Percentiles rank a stretch among this genome's conserved stretches.
phyloP scores from a whole-genome alignment of 139 green algal species.

The Medakamo hakoo region DNA sequence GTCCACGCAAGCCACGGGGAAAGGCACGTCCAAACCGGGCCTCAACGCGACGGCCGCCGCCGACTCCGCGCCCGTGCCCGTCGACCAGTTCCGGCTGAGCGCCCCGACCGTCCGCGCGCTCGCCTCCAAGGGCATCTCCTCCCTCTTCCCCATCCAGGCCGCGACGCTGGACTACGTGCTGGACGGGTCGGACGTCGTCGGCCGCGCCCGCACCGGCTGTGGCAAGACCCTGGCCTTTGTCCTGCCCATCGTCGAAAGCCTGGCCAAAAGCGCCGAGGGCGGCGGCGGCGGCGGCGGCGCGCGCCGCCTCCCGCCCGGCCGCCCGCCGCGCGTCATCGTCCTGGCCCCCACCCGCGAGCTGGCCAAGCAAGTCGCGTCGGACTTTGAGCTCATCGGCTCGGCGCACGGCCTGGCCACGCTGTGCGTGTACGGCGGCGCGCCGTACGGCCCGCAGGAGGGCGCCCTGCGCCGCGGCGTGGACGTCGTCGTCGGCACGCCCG shows the following conservation, averaged over 20 bases:
- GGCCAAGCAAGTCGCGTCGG: conserved; percentile 87
- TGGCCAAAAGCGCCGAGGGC: conserved; percentile 13
- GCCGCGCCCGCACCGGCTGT: conserved; percentile 77
- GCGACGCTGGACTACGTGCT: conserved; percentile 56
- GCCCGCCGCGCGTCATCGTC: conserved; percentile 61
- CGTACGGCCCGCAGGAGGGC: conserved; percentile 56
- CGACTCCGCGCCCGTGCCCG: conserved; percentile 24
- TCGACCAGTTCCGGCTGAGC: conserved; percentile 69
- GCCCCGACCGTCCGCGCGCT: conserved; percentile 54
- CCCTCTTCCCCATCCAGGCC: conserved; percentile 90
- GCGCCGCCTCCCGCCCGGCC: conserved; percentile 15
- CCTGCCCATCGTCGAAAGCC: conserved; percentile 81
- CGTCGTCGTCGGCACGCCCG: conserved; percentile 88
- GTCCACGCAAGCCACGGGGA: neutral
- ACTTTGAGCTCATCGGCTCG: conserved; percentile 75
- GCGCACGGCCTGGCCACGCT: conserved; percentile 46
- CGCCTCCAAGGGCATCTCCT: conserved; percentile 59
- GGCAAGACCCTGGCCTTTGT: conserved; percentile 98
- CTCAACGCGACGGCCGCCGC: neutral
- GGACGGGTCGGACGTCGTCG: conserved; percentile 76
- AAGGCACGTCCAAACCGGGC: neutral
- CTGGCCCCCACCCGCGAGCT: conserved; percentile 94
- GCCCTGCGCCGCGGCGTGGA: conserved; percentile 71
- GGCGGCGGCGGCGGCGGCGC: conserved; percentile 1
- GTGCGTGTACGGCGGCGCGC: conserved; percentile 88